A percentile compares a stretch with the other conserved stretches of the same genome.
Evolutionary conservation across 768 basidiomycete genomes (phyloP).

Genomic region (Piloderma croceum): DNA sequence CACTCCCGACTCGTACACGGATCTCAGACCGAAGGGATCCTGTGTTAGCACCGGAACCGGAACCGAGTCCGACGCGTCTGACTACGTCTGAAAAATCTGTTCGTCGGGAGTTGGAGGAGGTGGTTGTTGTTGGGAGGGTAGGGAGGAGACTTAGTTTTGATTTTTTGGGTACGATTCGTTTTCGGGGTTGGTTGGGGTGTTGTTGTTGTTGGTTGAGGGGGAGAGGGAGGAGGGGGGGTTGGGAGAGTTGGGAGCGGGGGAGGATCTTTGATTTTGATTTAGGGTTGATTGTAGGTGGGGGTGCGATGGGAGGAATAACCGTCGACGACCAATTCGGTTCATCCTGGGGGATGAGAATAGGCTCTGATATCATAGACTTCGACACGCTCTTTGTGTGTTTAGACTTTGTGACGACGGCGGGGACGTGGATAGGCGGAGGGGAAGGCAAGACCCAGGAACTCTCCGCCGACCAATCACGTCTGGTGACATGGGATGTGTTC

Average conservation of each 20-base stretch:
- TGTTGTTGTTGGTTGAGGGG: too few species aligned
- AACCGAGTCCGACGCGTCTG: conserved; percentile 39
- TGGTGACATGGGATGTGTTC: conserved; percentile 23
- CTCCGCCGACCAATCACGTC: conserved; percentile 17
- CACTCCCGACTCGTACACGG: conserved; percentile 46
- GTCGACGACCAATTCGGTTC: conserved; percentile 1
- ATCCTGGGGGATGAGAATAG: conserved; percentile 26
- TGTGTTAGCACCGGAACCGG: conserved; percentile 10
- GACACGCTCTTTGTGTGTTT: too few species aligned
- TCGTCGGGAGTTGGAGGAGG: conserved; percentile 32
- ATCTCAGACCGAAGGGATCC: conserved; percentile 62
- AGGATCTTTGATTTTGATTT: too few species aligned
- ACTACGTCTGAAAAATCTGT: conserved; percentile 58
- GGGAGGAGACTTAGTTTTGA: conserved; percentile 57
- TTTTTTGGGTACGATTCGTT: conserved; percentile 67
- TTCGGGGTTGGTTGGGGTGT: too few species aligned
- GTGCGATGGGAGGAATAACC: conserved; percentile 21
- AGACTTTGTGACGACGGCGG: too few species aligned
- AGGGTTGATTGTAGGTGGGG: conserved; percentile 27
- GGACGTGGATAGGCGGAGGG: too few species aligned
- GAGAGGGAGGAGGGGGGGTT: too few species aligned
- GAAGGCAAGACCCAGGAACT: too few species aligned
- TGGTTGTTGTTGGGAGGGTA: too few species aligned
- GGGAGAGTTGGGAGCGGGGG: too few species aligned
- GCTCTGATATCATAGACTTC: too few species aligned